Base-by-base conservation (phyloP, 2,329 filamentous ascomycete species). In the Cladosporium velox region DNA sequence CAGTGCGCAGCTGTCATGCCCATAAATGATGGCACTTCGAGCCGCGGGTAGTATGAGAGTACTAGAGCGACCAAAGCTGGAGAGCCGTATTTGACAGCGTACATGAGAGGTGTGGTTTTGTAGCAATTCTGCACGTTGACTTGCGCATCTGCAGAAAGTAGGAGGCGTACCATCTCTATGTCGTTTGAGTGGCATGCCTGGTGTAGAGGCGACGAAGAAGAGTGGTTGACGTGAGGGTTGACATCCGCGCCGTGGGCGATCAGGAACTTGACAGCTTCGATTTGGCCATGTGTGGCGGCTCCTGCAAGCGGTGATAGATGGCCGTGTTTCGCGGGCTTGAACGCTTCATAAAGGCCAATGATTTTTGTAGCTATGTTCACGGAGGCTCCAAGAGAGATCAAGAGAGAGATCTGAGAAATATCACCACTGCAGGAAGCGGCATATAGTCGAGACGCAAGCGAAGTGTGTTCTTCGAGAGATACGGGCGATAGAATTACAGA, bases 321-420 rank as follows among this genome's bases (percentile, higher is more conserved):
- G 35, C 75, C 75, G 3, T 71, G 63, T 55, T 77, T 77, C 41
- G 75, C 72, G 12, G 75, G 75, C 64, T 73, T 76, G 70, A 77
- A 77, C 12, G 71, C 67, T 61, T 76, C 72, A 67, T 75, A 76
- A 6, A 77, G 68, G 10, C 68, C 70, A 30, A 67, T 65, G 6
- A 77, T 71, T 10, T 72, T 58, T 1, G 70, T 70, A 8, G 69
- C 70, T 2, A 69, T 69, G 59, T 76, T 71, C 59, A 75, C 65
- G 1, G 72, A 67, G 18, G 74, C 74, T 15, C 75, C 75, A 59
- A 72, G 68, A 35, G 58, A 66, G 18, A 76, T 65, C 1, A 73
- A 70, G 41, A 70, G 66, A 47, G 70, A 66, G 57, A 77, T 73
- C 34, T 70, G 70, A 18, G 68, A 65, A 8, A 74, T 51, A 61